Base-by-base conservation (phyloP, 345 rosid genomes). In the Raphanus raphanistrum region DNA sequence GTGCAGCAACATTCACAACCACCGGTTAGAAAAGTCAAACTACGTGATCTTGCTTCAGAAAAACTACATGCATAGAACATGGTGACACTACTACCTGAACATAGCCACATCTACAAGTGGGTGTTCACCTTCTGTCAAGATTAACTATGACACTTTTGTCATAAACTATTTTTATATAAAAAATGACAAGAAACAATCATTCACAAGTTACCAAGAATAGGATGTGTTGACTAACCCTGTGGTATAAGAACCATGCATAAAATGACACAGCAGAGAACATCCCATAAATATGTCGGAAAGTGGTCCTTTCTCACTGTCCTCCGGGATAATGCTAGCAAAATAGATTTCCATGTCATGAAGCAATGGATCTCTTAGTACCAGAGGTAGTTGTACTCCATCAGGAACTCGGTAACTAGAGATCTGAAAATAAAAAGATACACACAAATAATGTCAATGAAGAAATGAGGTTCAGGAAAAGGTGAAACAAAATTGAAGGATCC, bases 311-410 rank as follows among this genome's bases (percentile, higher is more conserved):
- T 84, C 85, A 70, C 76, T 82, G 81, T 84, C 76, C 82, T 87
- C 85, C 36, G 54, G 78, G 36, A 79, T 26, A 80, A 77, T 78
- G 74, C 84, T 88, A 75, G 82, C 82, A 72, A 90, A 66, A 82
- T 78, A 76, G 50, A 79, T 79, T 80, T 92, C 97, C 92, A 90
- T 79, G 82, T 92, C 97, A 72, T 80, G 86, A 86, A 88, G 81
- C 76, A 94, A 84, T 12, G 84, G 84, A 73, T 94, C 97, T 79
- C 89, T 92, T 66, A 94, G 80, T 81, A 87, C 85, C 31, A 79
- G 81, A 28, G 97, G 96, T 81, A 94, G 88, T 74, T 73, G 78
- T 60, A 86, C 82, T 65, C 71, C 84, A 72, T 83, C 91, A 76
- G 83, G 82, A 69, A 67, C 72, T 71, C 62, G 83, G 70, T 59